Base-by-base conservation (phyloP, 352 stramenopile species). In the Phytophthora chlamydospora region DNA sequence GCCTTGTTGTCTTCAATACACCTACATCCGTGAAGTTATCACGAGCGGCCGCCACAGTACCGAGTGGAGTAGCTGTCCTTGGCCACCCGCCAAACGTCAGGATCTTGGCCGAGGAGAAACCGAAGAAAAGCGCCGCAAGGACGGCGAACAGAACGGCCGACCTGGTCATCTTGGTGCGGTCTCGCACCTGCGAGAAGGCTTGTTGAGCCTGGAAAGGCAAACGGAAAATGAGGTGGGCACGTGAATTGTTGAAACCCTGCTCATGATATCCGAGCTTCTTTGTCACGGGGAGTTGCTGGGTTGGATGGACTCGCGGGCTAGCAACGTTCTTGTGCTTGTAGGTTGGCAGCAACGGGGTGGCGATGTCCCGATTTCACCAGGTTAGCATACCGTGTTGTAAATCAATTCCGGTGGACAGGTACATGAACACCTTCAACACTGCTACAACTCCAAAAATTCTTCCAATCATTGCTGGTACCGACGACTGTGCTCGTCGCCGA, bases 321-420 rank as follows among this genome's bases (percentile, higher is more conserved):
- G 39, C 34, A 35, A 31, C 32, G n/a, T 43, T 45, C 44, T 57
- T 44, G 36, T 29, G 55, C 55, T 48, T 62, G 33, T 53, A 36
- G 29, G 17, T 39, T 40, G 34, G 39, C 33, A 48, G 16, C 31
- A 58, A 65, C 57, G 46, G 47, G 38, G 57, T 58, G 32, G 12
- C 47, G 38, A 58, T 21, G 16, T 11, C 42, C 27, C 55, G 31
- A 63, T 65, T 65, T 65, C 47, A 51, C 48, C 57, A 65, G 48
- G 48, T 65, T 35, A 65, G 57, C 57, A 59, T 63, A 48, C 47
- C 46, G 48, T 58, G 46, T 52, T 64, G 56, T 58, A 64, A 58
- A 64, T 46, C 57, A 45, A 52, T 64, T 58, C 56, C 57, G 57
- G 46, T 58, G 57, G 38, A 59, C 36, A 60, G 24, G 16, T 44